Evolutionary conservation across 2,329 filamentous ascomycete genomes (phyloP).

Genomic region (Arthrobotrys musiformis): DNA sequence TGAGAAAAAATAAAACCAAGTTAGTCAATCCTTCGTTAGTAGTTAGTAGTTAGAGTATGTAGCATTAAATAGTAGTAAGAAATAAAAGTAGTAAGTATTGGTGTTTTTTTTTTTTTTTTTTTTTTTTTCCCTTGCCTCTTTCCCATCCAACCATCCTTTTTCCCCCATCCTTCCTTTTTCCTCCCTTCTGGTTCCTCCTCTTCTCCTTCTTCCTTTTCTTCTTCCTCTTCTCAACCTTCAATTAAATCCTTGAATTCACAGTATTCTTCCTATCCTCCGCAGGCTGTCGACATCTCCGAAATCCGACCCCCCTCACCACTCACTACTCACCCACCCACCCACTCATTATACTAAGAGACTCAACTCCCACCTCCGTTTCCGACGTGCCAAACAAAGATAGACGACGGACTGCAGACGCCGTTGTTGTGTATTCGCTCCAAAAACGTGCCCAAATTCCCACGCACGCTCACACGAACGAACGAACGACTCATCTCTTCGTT

Average conservation of each 20-base stretch:
- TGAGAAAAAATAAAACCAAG: constrained; percentile 12
- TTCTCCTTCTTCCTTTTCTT: neutral
- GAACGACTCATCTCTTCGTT: too few relatives aligned
- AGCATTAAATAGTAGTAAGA: too few relatives aligned
- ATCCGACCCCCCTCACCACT: neutral
- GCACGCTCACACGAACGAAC: neutral
- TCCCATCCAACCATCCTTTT: constrained; percentile 13
- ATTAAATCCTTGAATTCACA: neutral
- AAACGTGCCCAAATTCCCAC: constrained; percentile 18
- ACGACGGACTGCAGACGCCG: neutral
- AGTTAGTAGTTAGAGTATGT: too few relatives aligned
- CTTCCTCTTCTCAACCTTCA: constrained; percentile 6
- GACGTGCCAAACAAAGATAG: constrained; percentile 1
- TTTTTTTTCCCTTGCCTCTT: constrained; percentile 6
- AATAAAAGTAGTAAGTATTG: neutral
- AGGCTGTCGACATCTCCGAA: neutral
- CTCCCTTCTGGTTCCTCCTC: neutral
- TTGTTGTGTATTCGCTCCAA: constrained; percentile 4
- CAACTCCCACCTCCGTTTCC: neutral
- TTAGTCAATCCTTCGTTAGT: constrained; percentile 1
- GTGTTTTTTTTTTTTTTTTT: too few relatives aligned
- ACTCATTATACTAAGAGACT: neutral
- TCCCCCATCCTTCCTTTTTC: constrained; percentile 10
- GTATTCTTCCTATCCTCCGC: constrained; percentile 9
- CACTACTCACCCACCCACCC: neutral